Percentiles rank a stretch among this genome's conserved stretches.
Conservation (phyloP, 2,329 filamentous ascomycete species). For the Phyllosticta paracitricarpa region DNA sequence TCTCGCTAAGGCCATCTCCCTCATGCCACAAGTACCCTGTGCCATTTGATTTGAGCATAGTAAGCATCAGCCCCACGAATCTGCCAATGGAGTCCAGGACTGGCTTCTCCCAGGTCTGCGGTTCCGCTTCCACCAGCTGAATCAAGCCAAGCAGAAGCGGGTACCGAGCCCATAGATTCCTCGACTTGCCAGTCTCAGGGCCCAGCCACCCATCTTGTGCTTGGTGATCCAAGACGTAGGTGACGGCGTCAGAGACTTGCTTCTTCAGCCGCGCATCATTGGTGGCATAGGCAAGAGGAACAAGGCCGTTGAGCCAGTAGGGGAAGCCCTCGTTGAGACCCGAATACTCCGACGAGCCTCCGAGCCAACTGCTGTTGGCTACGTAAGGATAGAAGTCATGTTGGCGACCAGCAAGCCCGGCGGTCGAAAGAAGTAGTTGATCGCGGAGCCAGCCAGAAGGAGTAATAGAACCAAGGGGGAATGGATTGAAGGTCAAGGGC, state of each 20-base stretch:
- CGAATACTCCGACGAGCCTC: slow-evolving; percentile 43
- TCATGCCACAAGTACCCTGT: slow-evolving; percentile 40
- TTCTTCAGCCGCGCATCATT: slow-evolving; percentile 40
- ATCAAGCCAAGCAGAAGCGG: slow-evolving; percentile 42
- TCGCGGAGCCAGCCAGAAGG: slow-evolving; percentile 44
- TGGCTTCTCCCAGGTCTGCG: slow-evolving; percentile 27
- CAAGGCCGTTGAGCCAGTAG: slow-evolving; percentile 51
- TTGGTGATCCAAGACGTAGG: slow-evolving; percentile 41
- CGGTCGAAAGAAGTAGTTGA: slow-evolving; percentile 39
- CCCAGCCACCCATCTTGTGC: slow-evolving; percentile 49
- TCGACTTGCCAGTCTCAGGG: slow-evolving; percentile 34
- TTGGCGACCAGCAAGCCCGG: slow-evolving; percentile 44
- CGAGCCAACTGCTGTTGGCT: slow-evolving; percentile 41
- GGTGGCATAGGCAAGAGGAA: slow-evolving; percentile 45
- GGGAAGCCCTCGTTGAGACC: slow-evolving; percentile 45
- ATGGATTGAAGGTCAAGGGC: slow-evolving; percentile 28
- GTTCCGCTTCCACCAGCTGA: slow-evolving; percentile 42
- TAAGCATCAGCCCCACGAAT: slow-evolving; percentile 42
- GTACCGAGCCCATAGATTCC: slow-evolving; percentile 46
- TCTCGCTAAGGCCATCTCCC: slow-evolving; percentile 23
- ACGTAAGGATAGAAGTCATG: slow-evolving; percentile 49
- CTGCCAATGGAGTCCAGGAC: slow-evolving; percentile 42
- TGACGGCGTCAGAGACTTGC: slow-evolving; percentile 37
- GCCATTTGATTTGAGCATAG: slow-evolving; percentile 46
- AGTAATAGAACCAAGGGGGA: slow-evolving; percentile 42